Conservation (phyloP, 331 rosid genomes). For the Malus hybrid region DNA sequence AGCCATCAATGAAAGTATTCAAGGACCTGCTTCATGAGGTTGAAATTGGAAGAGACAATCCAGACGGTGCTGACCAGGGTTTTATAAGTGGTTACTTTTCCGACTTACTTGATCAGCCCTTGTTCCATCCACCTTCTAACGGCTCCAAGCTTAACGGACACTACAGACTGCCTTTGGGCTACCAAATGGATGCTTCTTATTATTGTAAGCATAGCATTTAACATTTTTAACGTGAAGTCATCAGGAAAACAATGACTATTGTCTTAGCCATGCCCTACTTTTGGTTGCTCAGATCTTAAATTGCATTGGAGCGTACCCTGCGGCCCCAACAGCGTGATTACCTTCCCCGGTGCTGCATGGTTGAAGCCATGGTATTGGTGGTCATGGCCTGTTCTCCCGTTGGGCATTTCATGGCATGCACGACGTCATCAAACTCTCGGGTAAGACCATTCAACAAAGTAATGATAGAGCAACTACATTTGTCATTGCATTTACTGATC, state of each 20-base stretch:
- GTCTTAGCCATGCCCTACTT: neutral
- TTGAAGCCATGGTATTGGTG: constrained; percentile 99
- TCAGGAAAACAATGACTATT: neutral
- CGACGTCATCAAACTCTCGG: constrained; percentile 65
- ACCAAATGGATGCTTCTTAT: constrained; percentile 96
- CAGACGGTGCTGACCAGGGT: constrained; percentile 97
- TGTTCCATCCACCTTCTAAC: constrained; percentile 62
- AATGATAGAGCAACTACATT: no score
- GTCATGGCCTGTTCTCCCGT: constrained; percentile 93
- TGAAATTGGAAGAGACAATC: constrained; percentile 56
- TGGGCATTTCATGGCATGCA: constrained; percentile 82
- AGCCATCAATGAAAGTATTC: constrained; percentile 78
- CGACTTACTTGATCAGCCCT: constrained; percentile 62
- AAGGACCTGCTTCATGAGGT: constrained; percentile 67
- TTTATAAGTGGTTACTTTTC: constrained; percentile 80
- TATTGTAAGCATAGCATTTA: constrained; percentile 45
- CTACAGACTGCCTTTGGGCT: constrained; percentile 84
- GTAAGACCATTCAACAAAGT: constrained; percentile 25
- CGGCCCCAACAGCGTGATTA: constrained; percentile 89
- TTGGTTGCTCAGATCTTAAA: constrained; percentile 44
- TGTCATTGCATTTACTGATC: no score
- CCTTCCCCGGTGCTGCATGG: constrained; percentile 88
- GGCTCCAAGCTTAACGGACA: constrained; percentile 69
- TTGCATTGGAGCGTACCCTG: constrained; percentile 85
- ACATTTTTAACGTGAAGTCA: neutral